Evolutionary conservation across 1,284 basidiomycete species (phyloP).

Genomic region (Exobasidium cylindrosporum): DNA sequence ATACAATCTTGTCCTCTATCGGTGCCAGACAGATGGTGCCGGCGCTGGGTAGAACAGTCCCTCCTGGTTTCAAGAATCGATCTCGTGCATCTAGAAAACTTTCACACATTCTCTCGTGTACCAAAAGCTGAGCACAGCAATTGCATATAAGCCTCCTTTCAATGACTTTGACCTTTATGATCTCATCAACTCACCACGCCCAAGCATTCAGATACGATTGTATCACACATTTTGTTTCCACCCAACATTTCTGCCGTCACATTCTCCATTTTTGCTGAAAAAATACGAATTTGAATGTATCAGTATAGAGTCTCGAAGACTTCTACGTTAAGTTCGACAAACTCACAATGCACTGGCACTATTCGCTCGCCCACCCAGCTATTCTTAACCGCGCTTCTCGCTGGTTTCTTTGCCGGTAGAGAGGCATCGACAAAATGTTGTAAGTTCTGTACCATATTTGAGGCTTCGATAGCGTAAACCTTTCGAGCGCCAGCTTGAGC

Average conservation of each 20-base stretch:
- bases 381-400: slow-evolving; percentile 23
- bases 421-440: slow-evolving; percentile 50
- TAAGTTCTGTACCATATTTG: slow-evolving; percentile 59
- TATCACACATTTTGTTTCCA: slow-evolving; percentile 57
- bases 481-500: slow-evolving; percentile 59
- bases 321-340: too few species aligned
- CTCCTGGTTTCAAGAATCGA: slow-evolving; percentile 58
- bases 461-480: slow-evolving; percentile 60
- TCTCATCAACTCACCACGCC: slow-evolving; percentile 55
- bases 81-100: slow-evolving; percentile 59
- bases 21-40: slow-evolving; percentile 60
- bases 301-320: too few species aligned
- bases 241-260: slow-evolving; percentile 27
- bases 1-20: slow-evolving; percentile 59
- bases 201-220: slow-evolving; percentile 61
- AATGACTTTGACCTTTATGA: too few species aligned
- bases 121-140: slow-evolving; percentile 46
- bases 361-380: slow-evolving; percentile 34
- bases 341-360: slow-evolving; percentile 31
- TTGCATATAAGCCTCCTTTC: neutral
- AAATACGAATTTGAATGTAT: too few species aligned
- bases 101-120: slow-evolving; percentile 62
- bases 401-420: slow-evolving; percentile 9
- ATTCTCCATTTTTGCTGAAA: slow-evolving; percentile 39
- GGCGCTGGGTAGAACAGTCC: slow-evolving; percentile 58